Conservation (phyloP, 106 monocot species). For the Acorus calamus region DNA sequence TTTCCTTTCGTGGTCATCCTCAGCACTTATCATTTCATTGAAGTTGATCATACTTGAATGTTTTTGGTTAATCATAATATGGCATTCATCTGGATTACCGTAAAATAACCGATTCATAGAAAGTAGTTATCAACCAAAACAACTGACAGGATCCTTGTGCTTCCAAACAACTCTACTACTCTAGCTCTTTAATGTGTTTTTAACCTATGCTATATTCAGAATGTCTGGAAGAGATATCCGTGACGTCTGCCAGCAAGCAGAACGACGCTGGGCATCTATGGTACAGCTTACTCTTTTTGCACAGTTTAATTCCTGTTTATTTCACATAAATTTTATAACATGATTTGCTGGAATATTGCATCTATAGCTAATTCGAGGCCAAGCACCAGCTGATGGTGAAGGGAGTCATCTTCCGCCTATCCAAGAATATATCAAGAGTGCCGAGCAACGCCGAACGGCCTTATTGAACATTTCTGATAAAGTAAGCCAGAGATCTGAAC, state of each 20-base stretch:
- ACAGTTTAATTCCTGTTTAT: background rate
- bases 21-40: too few species aligned
- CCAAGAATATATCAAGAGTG: conserved; percentile 68
- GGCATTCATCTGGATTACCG: too few species aligned
- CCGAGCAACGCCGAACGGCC: conserved; percentile 40
- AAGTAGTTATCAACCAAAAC: too few species aligned
- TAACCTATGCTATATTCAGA: conserved; percentile 15
- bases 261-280: conserved; percentile 94
- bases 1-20: too few species aligned
- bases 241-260: conserved; percentile 92
- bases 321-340: background rate
- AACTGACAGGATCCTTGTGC: too few species aligned
- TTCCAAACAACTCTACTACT: background rate
- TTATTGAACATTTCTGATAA: conserved; percentile 11
- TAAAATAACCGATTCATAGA: too few species aligned
- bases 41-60: too few species aligned
- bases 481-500: too few species aligned
- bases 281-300: conserved; percentile 8
- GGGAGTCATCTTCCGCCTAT: conserved; percentile 47
- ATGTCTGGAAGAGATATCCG: conserved; percentile 97
- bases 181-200: background rate
- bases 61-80: too few species aligned
- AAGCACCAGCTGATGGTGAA: conserved; percentile 23
- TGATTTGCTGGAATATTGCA: background rate
- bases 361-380: conserved; percentile 64